Conservation (phyloP, 1,139 yeast genomes). For the Groenewaldozyma auringiensis region DNA sequence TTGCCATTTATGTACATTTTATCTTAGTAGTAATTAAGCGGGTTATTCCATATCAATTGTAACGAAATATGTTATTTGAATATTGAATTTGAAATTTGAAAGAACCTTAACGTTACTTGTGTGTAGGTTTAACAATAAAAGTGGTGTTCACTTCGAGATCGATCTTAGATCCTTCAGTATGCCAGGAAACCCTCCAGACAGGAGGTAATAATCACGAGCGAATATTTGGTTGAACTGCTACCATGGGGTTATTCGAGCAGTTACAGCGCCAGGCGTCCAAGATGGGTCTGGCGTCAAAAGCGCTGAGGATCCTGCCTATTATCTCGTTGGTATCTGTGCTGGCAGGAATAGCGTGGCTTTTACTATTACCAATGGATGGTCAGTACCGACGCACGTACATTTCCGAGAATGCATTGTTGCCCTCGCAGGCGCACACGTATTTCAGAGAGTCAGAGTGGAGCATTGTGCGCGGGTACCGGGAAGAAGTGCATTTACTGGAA, state of each 20-base stretch:
- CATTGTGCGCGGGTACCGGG: slow-evolving; percentile 74
- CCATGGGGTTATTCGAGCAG: slow-evolving; percentile 34
- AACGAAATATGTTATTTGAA: no score
- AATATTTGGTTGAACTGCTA: background rate
- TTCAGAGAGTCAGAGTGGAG: slow-evolving; percentile 96
- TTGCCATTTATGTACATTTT: no score
- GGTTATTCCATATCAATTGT: no score
- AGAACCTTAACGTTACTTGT: no score
- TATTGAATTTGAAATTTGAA: no score
- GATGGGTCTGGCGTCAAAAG: slow-evolving; percentile 25
- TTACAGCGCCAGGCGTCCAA: slow-evolving; percentile 26
- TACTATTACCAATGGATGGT: slow-evolving; percentile 70
- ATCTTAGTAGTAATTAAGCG: no score
- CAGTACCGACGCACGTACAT: slow-evolving; percentile 77
- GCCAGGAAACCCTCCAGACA: background rate
- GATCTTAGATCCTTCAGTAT: no score
- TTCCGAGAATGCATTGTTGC: slow-evolving; percentile 94
- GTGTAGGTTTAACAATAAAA: no score
- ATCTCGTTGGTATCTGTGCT: slow-evolving; percentile 55
- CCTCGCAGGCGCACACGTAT: slow-evolving; percentile 88
- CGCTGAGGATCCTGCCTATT: slow-evolving; percentile 41
- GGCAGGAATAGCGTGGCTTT: slow-evolving; percentile 59
- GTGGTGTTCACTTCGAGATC: no score
- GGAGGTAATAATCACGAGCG: background rate
- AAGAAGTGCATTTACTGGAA: slow-evolving; percentile 40